Evolutionary conservation across 495 filamentous ascomycete genomes (phyloP), one percentile per base, ranked within the genome.

Genomic region (Durotheca rogersii): DNA sequence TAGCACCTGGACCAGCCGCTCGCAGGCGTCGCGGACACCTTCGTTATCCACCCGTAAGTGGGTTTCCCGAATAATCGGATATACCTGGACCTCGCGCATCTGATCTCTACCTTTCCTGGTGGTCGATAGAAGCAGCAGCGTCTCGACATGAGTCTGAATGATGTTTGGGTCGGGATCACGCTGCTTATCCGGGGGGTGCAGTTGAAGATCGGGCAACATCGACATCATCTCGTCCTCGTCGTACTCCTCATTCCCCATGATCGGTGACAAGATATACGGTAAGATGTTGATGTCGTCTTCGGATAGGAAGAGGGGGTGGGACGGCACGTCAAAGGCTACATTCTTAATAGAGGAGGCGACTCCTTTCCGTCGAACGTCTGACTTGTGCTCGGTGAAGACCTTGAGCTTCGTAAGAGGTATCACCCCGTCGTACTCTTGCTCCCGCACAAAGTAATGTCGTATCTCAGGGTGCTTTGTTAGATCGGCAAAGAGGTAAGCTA

Each of bases 261-360:
- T 77, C 1, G 81, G 81, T 12, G 96, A 72, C 15, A 98, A 69
- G 27, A 97, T 71, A 65, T 96, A 96, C 0, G 92, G 90, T 4
- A 97, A 70, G 18, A 96, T 75, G 60, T 93, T 87, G 36, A 88
- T 81, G 7, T 81, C 81, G 23, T 83, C 76, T 47, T 87, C 84
- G 7, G 71, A 67, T 23, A 95, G 70, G 12, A 95, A 84, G 14
- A 73, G 71, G 0, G 79, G 70, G 58, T 96, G 90, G 0, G 84
- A 80, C 23, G 81, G 64, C 7, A 93, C 62, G 51, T 90, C 83
- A 50, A 79, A 79, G n/a, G 85, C 80, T 25, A 84, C 83, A 62
- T 94, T 96, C 69, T 96, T 96, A 58, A 97, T 88, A 11, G 87
- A 87, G 19, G 82, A 87, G n/a, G 94, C 91, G 20, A 95, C 89